Conservation (phyloP, 2,329 filamentous ascomycete species). For the Macrophomina tecta region DNA sequence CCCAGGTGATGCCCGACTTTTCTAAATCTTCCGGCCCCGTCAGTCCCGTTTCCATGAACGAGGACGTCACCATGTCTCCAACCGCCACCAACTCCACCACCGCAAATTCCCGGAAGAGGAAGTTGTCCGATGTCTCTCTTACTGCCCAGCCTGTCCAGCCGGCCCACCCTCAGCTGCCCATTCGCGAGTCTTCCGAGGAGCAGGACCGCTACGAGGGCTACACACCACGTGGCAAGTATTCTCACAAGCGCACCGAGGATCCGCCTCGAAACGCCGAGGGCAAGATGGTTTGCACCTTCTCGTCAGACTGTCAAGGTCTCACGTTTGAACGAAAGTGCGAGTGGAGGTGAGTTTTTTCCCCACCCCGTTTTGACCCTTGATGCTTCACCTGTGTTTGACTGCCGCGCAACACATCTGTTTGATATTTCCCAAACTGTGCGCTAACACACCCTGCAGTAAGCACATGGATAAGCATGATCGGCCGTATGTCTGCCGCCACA, state of each 20-base stretch:
- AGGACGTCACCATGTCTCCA: conserved; percentile 20
- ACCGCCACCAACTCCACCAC: conserved; percentile 4
- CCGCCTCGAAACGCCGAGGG: conserved; percentile 70
- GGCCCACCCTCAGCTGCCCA: conserved; percentile 1
- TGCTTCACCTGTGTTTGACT: conserved; percentile 17
- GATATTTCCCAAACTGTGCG: conserved; percentile 31
- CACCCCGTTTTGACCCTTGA: not conserved
- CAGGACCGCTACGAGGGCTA: conserved; percentile 25
- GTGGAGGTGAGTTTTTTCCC: conserved; percentile 75
- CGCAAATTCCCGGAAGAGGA: conserved; percentile 26
- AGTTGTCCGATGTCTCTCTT: conserved; percentile 24
- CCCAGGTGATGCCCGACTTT: conserved; percentile 23
- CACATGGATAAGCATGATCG: conserved; percentile 99
- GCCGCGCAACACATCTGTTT: conserved; percentile 16
- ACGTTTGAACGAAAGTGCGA: conserved; percentile 85
- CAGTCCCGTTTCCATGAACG: conserved; percentile 22
- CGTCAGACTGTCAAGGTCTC: conserved; percentile 70
- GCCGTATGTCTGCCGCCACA: conserved; percentile 82
- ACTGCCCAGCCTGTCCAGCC: conserved; percentile 11
- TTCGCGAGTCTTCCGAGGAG: conserved; percentile 22
- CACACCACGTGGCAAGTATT: conserved; percentile 43
- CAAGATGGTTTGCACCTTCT: conserved; percentile 75
- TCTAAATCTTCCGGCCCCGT: conserved; percentile 19
- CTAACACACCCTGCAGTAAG: conserved; percentile 64
- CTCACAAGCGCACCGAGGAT: conserved; percentile 52